phyloP scores from a whole-genome alignment of 2,329 filamentous ascomycete species.

The Paraphaeosphaeria minitans region DNA sequence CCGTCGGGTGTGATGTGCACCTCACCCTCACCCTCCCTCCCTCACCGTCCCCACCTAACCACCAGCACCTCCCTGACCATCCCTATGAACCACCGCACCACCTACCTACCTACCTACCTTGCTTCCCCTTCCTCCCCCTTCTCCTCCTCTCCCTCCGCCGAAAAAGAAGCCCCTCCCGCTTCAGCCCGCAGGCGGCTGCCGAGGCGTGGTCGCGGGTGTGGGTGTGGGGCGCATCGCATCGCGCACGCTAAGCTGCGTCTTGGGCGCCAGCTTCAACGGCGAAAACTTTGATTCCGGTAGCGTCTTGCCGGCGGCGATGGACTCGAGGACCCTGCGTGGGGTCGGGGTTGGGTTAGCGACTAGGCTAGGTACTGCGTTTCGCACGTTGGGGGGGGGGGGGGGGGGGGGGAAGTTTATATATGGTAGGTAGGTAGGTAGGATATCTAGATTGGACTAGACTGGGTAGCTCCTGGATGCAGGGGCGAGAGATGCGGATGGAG shows the following conservation, averaged over 20 bases:
- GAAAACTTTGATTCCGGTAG: conserved; percentile 76
- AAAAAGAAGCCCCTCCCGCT: too few relatives aligned
- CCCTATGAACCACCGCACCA: too few relatives aligned
- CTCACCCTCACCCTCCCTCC: background rate
- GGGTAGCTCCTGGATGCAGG: background rate
- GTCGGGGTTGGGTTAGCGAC: conserved; percentile 18
- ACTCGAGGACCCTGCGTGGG: conserved; percentile 73
- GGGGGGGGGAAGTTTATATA: background rate
- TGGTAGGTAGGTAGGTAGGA: too few relatives aligned
- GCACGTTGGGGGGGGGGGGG: conserved; percentile 6
- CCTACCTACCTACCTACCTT: too few relatives aligned
- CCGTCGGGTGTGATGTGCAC: background rate
- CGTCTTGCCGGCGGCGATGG: conserved; percentile 74
- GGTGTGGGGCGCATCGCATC: conserved; percentile 18
- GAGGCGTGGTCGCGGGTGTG: background rate
- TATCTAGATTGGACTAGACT: too few relatives aligned
- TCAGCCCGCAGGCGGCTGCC: conserved; percentile 4
- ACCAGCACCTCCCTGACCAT: too few relatives aligned
- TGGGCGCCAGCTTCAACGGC: conserved; percentile 33
- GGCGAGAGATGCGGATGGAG: background rate
- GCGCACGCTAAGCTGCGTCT: conserved; percentile 33
- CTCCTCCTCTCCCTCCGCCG: too few relatives aligned
- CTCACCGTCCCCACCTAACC: too few relatives aligned
- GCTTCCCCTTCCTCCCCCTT: too few relatives aligned
- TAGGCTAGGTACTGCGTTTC: background rate